Conservation (phyloP, 2,329 filamentous ascomycete genomes). For the Neofusicoccum cordaticola region DNA sequence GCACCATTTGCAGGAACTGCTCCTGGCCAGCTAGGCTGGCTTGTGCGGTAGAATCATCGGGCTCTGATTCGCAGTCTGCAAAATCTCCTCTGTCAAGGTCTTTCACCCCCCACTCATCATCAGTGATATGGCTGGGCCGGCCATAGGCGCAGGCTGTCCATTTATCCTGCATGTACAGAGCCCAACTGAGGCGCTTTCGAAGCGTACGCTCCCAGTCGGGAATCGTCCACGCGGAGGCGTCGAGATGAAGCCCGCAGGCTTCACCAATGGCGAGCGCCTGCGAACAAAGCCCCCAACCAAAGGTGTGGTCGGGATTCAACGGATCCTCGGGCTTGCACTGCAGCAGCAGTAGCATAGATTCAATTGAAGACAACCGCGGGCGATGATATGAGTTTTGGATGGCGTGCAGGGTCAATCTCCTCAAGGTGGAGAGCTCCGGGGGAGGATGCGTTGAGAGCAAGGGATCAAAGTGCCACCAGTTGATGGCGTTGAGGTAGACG, state of each 20-base stretch:
- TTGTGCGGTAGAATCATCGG: neutral
- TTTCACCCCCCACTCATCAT: slow-evolving; percentile 43
- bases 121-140: slow-evolving; percentile 54
- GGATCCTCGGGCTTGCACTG: slow-evolving; percentile 26
- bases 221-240: slow-evolving; percentile 62
- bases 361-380: slow-evolving; percentile 34
- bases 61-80: slow-evolving; percentile 1
- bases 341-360: slow-evolving; percentile 32
- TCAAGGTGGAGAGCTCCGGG: slow-evolving; percentile 38
- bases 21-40: neutral
- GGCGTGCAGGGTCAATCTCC: slow-evolving; percentile 35
- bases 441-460: slow-evolving; percentile 42
- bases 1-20: slow-evolving; percentile 11
- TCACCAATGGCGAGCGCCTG: slow-evolving; percentile 40
- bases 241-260: slow-evolving; percentile 47
- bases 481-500: slow-evolving; percentile 61
- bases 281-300: slow-evolving; percentile 31
- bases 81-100: slow-evolving; percentile 1
- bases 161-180: slow-evolving; percentile 63
- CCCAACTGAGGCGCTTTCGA: slow-evolving; percentile 62
- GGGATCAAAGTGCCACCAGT: slow-evolving; percentile 60
- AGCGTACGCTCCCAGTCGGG: slow-evolving; percentile 63
- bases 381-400: slow-evolving; percentile 43
- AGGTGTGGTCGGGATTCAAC: slow-evolving; percentile 11
- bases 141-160: slow-evolving; percentile 60